These are phyloP conservation scores for Erythrobasidium hasegawianum DNA, from an alignment of 1,284 basidiomycete genomes.

Conservation along the genomic window DNA sequence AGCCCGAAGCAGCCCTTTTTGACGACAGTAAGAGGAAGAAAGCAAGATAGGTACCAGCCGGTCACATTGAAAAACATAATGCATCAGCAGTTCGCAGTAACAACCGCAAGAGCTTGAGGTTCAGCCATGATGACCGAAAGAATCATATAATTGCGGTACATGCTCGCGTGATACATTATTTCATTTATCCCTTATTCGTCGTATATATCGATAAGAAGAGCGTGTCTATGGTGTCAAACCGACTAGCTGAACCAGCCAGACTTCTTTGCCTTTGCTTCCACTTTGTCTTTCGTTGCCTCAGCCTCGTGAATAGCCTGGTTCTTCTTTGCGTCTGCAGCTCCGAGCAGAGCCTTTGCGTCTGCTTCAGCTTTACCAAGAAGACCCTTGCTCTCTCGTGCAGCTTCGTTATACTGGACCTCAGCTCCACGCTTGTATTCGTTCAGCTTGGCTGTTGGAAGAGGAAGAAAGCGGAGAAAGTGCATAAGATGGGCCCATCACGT, in stretches of 20 bases:
- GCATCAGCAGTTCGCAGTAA: no score
- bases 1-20: no score
- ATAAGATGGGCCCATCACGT: neutral
- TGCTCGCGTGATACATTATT: neutral
- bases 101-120: no score
- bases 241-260: slow-evolving; percentile 34
- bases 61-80: no score
- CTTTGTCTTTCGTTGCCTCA: neutral
- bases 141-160: no score
- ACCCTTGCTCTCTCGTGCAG: slow-evolving; percentile 16
- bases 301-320: slow-evolving; percentile 17
- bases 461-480: no score
- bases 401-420: slow-evolving; percentile 10
- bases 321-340: slow-evolving; percentile 19
- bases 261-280: slow-evolving; percentile 11
- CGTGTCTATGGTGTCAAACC: neutral
- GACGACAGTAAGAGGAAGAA: no score
- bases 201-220: neutral
- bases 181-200: neutral
- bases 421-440: neutral
- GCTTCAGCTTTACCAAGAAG: slow-evolving; percentile 20
- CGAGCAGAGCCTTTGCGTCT: slow-evolving; percentile 25
- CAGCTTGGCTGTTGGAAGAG: neutral
- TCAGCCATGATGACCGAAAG: no score
- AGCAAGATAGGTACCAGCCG: no score